A percentile compares a stretch with the other conserved stretches of the same genome.
phyloP scores from a whole-genome alignment of 352 stramenopile genomes.

The Globisporangium takayamanum region DNA sequence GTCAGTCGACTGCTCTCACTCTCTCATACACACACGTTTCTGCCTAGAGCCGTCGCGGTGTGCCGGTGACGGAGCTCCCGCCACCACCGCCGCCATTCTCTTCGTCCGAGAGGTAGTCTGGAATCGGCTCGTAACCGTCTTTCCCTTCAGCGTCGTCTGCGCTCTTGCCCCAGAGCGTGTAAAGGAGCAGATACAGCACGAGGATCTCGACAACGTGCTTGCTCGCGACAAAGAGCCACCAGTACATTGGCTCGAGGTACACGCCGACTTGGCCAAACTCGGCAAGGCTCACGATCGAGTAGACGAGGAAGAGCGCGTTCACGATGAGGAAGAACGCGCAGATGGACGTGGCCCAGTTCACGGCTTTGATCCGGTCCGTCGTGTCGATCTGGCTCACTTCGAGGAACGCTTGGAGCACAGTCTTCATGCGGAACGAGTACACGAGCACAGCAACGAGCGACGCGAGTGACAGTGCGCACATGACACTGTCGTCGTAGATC shows the following conservation, averaged over 20 bases:
- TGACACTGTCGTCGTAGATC: slow-evolving; percentile 90
- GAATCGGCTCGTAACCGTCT: slow-evolving; percentile 74
- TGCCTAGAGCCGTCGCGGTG: slow-evolving; percentile 7
- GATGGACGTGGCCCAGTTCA: slow-evolving; percentile 94
- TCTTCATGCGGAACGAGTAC: slow-evolving; percentile 95
- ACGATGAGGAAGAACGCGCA: slow-evolving; percentile 95
- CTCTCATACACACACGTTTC: too few species aligned
- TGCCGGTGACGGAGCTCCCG: slow-evolving; percentile 2
- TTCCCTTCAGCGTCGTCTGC: slow-evolving; percentile 59
- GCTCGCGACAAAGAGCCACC: slow-evolving; percentile 91
- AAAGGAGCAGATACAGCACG: slow-evolving; percentile 93
- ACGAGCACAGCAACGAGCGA: slow-evolving; percentile 90
- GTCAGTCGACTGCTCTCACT: too few species aligned
- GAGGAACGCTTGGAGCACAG: slow-evolving; percentile 92
- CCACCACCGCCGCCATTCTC: slow-evolving; percentile 12
- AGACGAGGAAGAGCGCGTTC: slow-evolving; percentile 83
- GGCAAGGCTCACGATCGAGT: slow-evolving; percentile 78
- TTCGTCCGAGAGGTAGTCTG: slow-evolving; percentile 58
- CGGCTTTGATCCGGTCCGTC: slow-evolving; percentile 92
- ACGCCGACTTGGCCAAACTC: slow-evolving; percentile 84
- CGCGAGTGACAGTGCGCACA: slow-evolving; percentile 79
- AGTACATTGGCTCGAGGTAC: slow-evolving; percentile 82
- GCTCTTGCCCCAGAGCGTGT: slow-evolving; percentile 88
- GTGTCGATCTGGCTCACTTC: slow-evolving; percentile 96
- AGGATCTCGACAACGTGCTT: slow-evolving; percentile 93